A percentile compares a stretch with the other conserved stretches of the same genome.
Evolutionary conservation across 495 filamentous ascomycete species (phyloP).

Genomic region (Hyaloscypha finlandica): DNA sequence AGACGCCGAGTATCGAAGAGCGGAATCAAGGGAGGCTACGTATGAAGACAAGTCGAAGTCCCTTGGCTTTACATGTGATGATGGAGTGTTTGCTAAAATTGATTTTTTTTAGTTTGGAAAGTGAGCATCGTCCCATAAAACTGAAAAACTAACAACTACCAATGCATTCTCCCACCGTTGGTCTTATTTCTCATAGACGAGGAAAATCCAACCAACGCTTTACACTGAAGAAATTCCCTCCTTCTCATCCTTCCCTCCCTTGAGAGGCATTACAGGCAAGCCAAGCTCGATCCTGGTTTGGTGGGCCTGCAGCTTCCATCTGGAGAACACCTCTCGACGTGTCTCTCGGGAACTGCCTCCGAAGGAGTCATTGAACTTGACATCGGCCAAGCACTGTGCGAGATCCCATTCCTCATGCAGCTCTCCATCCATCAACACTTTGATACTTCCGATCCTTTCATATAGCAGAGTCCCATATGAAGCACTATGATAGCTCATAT

Average conservation of each 20-base stretch:
- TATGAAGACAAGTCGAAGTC: too few species aligned
- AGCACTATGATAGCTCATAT: not conserved
- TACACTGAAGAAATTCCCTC: not conserved
- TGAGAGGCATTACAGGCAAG: not conserved
- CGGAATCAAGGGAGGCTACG: too few species aligned
- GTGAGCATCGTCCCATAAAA: too few species aligned
- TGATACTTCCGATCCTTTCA: slow-evolving; percentile 12
- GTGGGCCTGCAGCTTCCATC: not conserved
- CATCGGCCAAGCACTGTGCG: not conserved
- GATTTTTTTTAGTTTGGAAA: too few species aligned
- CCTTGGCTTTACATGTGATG: too few species aligned
- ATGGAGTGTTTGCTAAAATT: too few species aligned
- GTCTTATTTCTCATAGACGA: too few species aligned
- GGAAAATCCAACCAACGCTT: too few species aligned
- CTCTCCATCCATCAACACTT: slow-evolving; percentile 8
- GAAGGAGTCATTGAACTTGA: not conserved
- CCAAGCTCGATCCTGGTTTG: not conserved
- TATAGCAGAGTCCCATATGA: slow-evolving; percentile 1
- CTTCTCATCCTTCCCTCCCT: not conserved
- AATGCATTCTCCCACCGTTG: too few species aligned
- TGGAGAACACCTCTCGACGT: not conserved
- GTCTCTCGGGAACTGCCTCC: not conserved
- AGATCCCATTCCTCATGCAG: slow-evolving; percentile 10
- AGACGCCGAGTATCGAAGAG: too few species aligned
- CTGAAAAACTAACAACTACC: too few species aligned